phyloP scores from a whole-genome alignment of 352 stramenopile genomes.

The Thalassiosira tumida region DNA sequence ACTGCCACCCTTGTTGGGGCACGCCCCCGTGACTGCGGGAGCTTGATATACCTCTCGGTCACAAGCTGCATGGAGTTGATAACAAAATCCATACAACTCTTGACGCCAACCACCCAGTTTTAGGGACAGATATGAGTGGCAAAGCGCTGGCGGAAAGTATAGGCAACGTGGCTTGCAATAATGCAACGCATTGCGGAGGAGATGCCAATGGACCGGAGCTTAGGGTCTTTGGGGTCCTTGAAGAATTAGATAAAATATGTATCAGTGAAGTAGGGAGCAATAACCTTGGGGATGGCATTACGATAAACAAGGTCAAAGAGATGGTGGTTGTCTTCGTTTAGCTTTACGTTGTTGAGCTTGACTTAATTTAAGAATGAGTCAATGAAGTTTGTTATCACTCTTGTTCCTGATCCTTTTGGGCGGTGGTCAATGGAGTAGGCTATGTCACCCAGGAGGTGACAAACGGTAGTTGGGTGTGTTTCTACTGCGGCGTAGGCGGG shows the following conservation, averaged over 20 bases:
- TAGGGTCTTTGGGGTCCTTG: conserved; percentile 13
- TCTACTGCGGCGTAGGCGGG: too few species aligned
- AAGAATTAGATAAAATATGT: background rate
- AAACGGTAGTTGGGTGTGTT: too few species aligned
- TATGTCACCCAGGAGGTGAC: too few species aligned
- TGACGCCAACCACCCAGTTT: conserved; percentile 48
- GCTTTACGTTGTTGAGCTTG: too few species aligned
- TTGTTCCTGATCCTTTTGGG: too few species aligned
- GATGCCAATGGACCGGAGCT: conserved; percentile 43
- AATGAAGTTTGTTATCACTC: too few species aligned
- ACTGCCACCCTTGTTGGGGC: conserved; percentile 25
- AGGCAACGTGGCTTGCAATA: conserved; percentile 13
- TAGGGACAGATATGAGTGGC: background rate
- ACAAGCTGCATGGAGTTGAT: background rate
- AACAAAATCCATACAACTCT: conserved; percentile 32
- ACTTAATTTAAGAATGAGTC: too few species aligned
- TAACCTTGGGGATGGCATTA: too few species aligned
- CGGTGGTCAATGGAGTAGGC: too few species aligned
- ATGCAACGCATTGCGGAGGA: conserved; percentile 27
- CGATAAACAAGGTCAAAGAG: too few species aligned
- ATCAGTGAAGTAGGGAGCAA: background rate
- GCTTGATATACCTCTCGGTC: conserved; percentile 30
- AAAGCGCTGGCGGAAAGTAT: background rate
- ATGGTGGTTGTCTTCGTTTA: too few species aligned
- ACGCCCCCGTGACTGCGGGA: background rate